Conservation (phyloP, 768 basidiomycete species). For the Phanerochaete carnosa region DNA sequence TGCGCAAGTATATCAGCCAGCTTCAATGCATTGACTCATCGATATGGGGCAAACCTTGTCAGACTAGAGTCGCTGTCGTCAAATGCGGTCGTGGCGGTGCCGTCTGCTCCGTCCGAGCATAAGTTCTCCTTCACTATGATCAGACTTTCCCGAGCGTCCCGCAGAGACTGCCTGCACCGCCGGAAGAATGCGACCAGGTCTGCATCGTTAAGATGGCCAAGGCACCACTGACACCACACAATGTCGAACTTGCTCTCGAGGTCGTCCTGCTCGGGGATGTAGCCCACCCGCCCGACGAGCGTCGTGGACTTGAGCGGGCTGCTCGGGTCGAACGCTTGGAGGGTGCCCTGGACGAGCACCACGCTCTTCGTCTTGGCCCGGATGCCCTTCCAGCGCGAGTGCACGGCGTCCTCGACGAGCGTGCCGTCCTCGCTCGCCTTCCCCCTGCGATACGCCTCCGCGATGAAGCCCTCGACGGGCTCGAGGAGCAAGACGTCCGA, state of each 20-base stretch:
- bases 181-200: conserved; percentile 79
- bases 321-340: conserved; percentile 80
- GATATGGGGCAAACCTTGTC: conserved; percentile 57
- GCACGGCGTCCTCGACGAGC: conserved; percentile 16
- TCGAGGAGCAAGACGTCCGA: conserved; percentile 87
- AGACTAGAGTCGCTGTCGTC: conserved; percentile 89
- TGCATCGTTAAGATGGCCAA: conserved; percentile 76
- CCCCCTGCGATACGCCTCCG: conserved; percentile 55
- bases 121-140: conserved; percentile 93
- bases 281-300: conserved; percentile 67
- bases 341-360: conserved; percentile 71
- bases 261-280: conserved; percentile 38
- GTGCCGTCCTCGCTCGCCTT: conserved; percentile 24
- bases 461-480: conserved; percentile 77
- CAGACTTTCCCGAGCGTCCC: conserved; percentile 45
- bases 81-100: conserved; percentile 52
- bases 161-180: conserved; percentile 57
- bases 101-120: conserved; percentile 58
- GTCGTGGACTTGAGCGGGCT: conserved; percentile 39
- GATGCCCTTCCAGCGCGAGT: conserved; percentile 63
- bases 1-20: conserved; percentile 28
- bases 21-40: not conserved
- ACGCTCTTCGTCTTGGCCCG: conserved; percentile 63
- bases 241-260: conserved; percentile 74
- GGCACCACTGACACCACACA: conserved; percentile 97